phyloP scores from a whole-genome alignment of 202 grass and related monocot genomes.

The Schoenoplectus triqueter region DNA sequence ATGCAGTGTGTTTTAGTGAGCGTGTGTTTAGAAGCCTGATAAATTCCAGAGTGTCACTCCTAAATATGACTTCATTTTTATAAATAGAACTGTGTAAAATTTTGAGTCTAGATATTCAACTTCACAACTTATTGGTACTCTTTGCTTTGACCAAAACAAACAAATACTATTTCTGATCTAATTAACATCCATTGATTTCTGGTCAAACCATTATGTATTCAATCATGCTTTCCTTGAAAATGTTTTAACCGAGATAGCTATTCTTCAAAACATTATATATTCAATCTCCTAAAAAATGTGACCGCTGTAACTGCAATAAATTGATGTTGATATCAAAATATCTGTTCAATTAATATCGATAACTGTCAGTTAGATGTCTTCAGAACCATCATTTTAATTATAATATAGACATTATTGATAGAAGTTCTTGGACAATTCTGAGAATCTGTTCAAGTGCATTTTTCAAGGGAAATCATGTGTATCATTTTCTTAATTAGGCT shows the following conservation, averaged over 20 bases:
- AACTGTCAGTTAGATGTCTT: not conserved
- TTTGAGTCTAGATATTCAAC: not conserved
- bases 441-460: not conserved
- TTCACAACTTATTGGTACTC: not conserved
- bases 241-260: constrained; percentile 32
- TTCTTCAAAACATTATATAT: not conserved
- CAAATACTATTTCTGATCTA: no score
- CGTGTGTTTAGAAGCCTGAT: constrained; percentile 58
- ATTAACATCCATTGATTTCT: no score
- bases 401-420: not conserved
- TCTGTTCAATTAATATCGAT: not conserved
- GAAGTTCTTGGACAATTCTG: not conserved
- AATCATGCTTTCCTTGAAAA: constrained; percentile 44
- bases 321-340: not conserved
- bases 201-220: no score
- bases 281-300: not conserved
- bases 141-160: no score
- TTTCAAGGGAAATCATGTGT: not conserved
- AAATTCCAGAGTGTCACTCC: constrained; percentile 55
- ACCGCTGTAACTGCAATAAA: not conserved
- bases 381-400: not conserved
- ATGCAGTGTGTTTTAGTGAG: constrained; percentile 43
- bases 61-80: constrained; percentile 62
- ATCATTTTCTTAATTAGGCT: not conserved
- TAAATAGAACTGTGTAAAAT: not conserved